Percentiles rank a stretch among this genome's conserved stretches.
Conservation (phyloP, 129 eudicot genomes). For the Heracleum sosnowskyi region DNA sequence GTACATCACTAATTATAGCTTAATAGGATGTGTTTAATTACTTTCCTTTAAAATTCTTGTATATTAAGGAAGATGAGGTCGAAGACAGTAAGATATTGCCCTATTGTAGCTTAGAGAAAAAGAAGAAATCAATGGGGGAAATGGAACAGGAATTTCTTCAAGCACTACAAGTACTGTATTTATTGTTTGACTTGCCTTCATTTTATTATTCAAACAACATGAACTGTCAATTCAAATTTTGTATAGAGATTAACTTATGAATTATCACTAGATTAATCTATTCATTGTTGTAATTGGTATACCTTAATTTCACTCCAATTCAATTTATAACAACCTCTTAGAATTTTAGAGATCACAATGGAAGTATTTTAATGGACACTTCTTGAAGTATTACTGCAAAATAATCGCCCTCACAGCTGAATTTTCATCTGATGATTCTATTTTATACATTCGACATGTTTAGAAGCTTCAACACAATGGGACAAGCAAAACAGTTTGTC, state of each 20-base stretch:
- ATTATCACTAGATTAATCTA: too few species aligned
- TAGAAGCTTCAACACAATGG: background rate
- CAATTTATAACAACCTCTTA: background rate
- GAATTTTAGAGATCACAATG: background rate
- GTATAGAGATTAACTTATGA: too few species aligned
- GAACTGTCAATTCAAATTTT: too few species aligned
- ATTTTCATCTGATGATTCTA: background rate
- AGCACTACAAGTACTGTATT: conserved; percentile 98
- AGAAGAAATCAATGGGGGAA: conserved; percentile 83
- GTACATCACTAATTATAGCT: too few species aligned
- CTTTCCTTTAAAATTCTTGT: too few species aligned
- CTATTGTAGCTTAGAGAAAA: conserved; percentile 69
- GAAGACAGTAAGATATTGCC: conserved; percentile 76
- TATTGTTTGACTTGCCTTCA: too few species aligned
- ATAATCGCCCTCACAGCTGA: background rate
- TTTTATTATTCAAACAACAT: too few species aligned
- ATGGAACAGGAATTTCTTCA: conserved; percentile 97
- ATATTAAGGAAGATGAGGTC: conserved; percentile 52
- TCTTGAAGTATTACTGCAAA: too few species aligned
- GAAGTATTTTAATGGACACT: background rate
- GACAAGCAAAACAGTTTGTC: background rate
- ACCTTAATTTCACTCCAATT: background rate
- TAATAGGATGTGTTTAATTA: too few species aligned
- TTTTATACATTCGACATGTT: background rate
- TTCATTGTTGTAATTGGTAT: too few species aligned